These are phyloP conservation scores for Cinnamomum micranthum DNA, from an alignment of 164 flowering plant species.

Conservation along the genomic window DNA sequence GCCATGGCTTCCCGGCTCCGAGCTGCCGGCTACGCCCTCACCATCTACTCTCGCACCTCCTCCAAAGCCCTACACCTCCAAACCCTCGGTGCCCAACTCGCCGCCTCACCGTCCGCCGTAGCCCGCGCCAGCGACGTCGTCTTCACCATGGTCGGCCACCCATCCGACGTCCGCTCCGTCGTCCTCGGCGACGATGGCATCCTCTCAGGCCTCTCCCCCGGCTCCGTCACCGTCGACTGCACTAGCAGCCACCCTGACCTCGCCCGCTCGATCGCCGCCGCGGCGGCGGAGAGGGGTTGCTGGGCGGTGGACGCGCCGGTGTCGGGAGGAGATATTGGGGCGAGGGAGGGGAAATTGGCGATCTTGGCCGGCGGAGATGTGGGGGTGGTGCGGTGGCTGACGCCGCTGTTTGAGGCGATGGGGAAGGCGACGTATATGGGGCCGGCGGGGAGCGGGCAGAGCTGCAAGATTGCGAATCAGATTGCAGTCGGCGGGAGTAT, in stretches of 20 bases:
- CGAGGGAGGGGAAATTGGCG: conserved; percentile 59
- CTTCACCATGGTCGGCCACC: conserved; percentile 82
- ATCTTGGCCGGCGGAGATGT: conserved; percentile 63
- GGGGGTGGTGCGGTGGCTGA: conserved; percentile 45
- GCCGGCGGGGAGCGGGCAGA: conserved; percentile 59
- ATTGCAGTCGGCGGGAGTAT: conserved; percentile 49
- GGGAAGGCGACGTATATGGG: conserved; percentile 61
- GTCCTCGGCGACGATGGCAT: conserved; percentile 28
- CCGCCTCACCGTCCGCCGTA: conserved; percentile 38
- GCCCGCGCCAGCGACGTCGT: conserved; percentile 50
- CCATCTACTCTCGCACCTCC: conserved; percentile 58
- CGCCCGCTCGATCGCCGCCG: conserved; percentile 41
- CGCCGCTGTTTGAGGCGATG: conserved; percentile 49
- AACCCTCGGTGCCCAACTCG: conserved; percentile 50
- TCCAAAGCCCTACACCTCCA: conserved; percentile 44
- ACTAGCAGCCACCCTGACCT: conserved; percentile 63
- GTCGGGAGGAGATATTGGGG: conserved; percentile 74
- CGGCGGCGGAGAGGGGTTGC: conserved; percentile 40
- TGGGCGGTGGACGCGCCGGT: conserved; percentile 77
- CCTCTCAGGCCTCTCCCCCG: conserved; percentile 28
- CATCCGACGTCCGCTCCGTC: conserved; percentile 59
- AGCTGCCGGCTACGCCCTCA: conserved; percentile 63
- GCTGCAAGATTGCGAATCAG: conserved; percentile 77
- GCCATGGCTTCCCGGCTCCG: conserved; percentile 72
- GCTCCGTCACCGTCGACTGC: conserved; percentile 53